A percentile compares a stretch with the other conserved stretches of the same genome.
These are phyloP conservation scores for Syncephalastrum sp. DNA, from an alignment of 371 early-diverging fungal genomes.

Conservation along the genomic window DNA sequence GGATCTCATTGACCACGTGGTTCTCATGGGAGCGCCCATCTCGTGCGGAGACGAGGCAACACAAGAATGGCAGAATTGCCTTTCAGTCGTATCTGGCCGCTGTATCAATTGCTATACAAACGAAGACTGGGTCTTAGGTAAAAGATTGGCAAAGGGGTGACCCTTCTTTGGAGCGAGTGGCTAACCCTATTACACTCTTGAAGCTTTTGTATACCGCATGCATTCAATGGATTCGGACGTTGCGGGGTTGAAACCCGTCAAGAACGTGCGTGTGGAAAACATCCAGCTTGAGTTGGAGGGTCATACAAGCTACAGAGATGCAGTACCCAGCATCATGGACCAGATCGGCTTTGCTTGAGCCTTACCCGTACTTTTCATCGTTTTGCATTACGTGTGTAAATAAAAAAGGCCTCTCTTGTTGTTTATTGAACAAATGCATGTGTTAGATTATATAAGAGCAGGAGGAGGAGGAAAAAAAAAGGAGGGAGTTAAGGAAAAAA, in stretches of 20 bases:
- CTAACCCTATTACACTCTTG: neutral
- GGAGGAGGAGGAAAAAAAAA: neutral
- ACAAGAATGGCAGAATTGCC: conserved; percentile 45
- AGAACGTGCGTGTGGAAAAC: conserved; percentile 71
- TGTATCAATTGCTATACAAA: conserved; percentile 87
- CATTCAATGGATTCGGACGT: conserved; percentile 68
- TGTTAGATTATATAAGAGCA: conserved; percentile 8
- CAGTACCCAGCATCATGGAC: conserved; percentile 26
- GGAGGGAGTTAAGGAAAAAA: neutral
- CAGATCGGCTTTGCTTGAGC: conserved; percentile 23
- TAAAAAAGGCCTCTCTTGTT: neutral
- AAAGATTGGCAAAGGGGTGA: neutral
- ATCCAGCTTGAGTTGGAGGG: conserved; percentile 79
- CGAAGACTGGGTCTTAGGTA: conserved; percentile 89
- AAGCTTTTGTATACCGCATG: conserved; percentile 72
- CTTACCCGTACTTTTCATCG: neutral
- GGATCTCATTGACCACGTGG: conserved; percentile 60
- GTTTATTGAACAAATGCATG: neutral
- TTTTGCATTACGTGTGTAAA: neutral
- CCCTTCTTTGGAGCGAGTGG: neutral
- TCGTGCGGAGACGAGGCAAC: conserved; percentile 31
- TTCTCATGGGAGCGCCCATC: conserved; percentile 67
- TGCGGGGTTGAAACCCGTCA: conserved; percentile 79
- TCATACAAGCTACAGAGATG: conserved; percentile 77
- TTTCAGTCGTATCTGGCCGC: conserved; percentile 77